Evolutionary conservation across 2,329 filamentous ascomycete genomes (phyloP).

Genomic region (Penicillium sp.): DNA sequence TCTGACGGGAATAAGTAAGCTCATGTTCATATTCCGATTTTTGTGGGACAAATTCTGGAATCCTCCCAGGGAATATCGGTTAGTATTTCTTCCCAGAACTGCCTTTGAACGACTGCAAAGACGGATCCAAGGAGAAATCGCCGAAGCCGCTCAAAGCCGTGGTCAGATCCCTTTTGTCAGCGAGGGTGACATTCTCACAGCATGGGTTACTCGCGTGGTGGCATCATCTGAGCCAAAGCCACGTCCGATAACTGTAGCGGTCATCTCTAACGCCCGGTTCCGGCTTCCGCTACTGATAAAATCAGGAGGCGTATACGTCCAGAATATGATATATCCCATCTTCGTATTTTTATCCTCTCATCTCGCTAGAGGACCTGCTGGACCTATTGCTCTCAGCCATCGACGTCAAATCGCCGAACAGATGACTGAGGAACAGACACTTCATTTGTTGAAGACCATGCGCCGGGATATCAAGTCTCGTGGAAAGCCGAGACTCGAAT

Average conservation of each 20-base stretch:
- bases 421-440: not conserved
- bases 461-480: not conserved
- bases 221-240: not conserved
- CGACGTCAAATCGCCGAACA: slow-evolving; percentile 1
- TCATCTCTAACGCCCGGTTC: slow-evolving; percentile 2
- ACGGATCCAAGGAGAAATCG: not conserved
- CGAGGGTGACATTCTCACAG: not conserved
- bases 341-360: too few relatives aligned
- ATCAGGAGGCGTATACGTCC: not conserved
- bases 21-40: not conserved
- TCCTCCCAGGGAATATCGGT: not conserved
- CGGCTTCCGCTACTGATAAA: slow-evolving; percentile 1
- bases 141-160: not conserved
- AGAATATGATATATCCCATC: slow-evolving; percentile 10
- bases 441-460: not conserved
- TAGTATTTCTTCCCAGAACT: not conserved
- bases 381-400: slow-evolving; percentile 10
- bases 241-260: slow-evolving; percentile 6
- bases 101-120: not conserved
- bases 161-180: not conserved
- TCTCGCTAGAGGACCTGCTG: slow-evolving; percentile 1
- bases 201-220: slow-evolving; percentile 1
- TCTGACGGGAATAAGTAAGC: not conserved
- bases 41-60: not conserved
- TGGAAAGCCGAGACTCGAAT: not conserved